Base-by-base conservation (phyloP, 2,329 filamentous ascomycete species). In the Paraconiothyrium sp. region DNA sequence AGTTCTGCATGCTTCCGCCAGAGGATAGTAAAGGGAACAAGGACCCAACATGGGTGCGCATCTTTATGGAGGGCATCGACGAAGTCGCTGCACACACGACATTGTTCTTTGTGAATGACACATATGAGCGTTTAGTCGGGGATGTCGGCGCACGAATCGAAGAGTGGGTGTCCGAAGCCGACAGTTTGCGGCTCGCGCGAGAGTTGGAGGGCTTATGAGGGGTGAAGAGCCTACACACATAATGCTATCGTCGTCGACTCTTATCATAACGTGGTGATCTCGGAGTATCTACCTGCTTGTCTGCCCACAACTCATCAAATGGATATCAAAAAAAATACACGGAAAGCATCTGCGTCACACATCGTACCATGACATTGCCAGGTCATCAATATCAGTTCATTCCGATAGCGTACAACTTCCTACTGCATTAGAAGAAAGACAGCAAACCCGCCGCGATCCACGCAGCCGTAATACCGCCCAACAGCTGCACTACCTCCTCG, bases 51-150 rank as follows among this genome's bases (percentile, higher is more conserved):
- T 97, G 94, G 93, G 82, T 93, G 0, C 84, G 89, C 48, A 86
- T 97, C 2, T 89, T 89, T 70, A 95, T 97, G 91, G 86, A 90
- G 60, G 89, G 88, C 56, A 88, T 95, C 63, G 93, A 97, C 73
- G 92, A 97, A 77, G 91, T 97, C 0, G 89, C 88, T 7, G 94
- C 93, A 10, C 93, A 97, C 75, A 94, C 92, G 64, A 90, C 91
- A 0, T 81, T 97, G 55, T 97, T 97, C 80, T 87, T 92, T 13
- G 80, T 88, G 0, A 89, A 90, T 7, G 84, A 88, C 62, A 89
- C 92, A 60, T 94, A 95, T 72, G 90, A 93, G 69, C 80, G 80
- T 65, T 80, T 94, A n/a, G 88, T 94, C n/a, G 89, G 89, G 0
- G 90, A 94, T 75, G 89, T 92, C 2, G 89, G 87, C 3, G 84